Percentiles rank a stretch among this genome's conserved stretches.
Conservation (phyloP, 148 eudicot species). For the Linanthus parryae region DNA sequence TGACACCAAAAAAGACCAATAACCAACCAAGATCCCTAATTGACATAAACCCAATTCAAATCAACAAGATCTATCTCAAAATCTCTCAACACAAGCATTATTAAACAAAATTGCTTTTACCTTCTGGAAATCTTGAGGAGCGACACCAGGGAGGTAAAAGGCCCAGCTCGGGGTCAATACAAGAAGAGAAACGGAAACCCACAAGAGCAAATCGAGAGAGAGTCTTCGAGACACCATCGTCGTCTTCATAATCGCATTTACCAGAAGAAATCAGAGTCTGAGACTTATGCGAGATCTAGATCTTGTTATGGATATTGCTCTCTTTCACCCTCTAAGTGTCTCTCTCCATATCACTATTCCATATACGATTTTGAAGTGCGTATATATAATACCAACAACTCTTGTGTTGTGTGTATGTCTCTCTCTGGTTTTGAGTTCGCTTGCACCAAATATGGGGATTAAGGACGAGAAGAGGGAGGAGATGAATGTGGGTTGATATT, state of each 20-base stretch:
- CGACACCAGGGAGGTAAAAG: conserved; percentile 58
- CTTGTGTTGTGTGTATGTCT: too few species aligned
- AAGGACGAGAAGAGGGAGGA: too few species aligned
- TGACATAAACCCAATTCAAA: background rate
- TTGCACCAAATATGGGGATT: too few species aligned
- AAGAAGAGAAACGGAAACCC: conserved; percentile 18
- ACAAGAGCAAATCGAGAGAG: conserved; percentile 6
- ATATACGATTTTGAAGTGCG: too few species aligned
- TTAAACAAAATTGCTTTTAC: background rate
- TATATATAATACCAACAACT: too few species aligned
- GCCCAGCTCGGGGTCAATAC: conserved; percentile 16
- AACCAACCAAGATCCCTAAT: too few species aligned
- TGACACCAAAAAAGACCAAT: background rate
- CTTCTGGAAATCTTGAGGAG: conserved; percentile 48
- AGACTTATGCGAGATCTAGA: conserved; percentile 1
- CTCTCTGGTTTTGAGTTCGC: too few species aligned
- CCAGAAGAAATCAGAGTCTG: background rate
- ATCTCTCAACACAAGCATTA: background rate
- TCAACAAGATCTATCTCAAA: background rate
- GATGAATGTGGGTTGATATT: too few species aligned
- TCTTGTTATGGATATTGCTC: background rate
- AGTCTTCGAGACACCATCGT: conserved; percentile 8
- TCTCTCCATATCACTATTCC: too few species aligned
- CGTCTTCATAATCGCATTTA: background rate
- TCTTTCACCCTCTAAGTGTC: too few species aligned